phyloP scores from a whole-genome alignment of 176 grass and related monocot species.

The Rhynchospora tenuis region DNA sequence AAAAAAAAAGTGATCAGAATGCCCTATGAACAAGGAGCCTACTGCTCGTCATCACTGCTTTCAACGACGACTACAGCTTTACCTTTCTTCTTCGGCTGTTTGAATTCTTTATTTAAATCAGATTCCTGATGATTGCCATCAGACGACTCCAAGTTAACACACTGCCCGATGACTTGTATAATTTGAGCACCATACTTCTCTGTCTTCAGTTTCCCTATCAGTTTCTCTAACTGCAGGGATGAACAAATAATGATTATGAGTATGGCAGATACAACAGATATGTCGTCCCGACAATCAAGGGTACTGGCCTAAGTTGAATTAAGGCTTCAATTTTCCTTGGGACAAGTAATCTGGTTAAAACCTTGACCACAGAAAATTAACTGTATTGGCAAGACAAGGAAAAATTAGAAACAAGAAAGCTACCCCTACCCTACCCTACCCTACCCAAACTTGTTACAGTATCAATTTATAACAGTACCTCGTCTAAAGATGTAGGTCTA shows the following conservation, averaged over 20 bases:
- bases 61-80: constrained; percentile 51
- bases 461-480: constrained; percentile 35
- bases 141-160: constrained; percentile 10
- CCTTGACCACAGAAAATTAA: not conserved
- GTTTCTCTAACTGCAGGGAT: constrained; percentile 56
- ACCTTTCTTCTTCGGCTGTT: constrained; percentile 53
- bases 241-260: not conserved
- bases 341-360: not conserved
- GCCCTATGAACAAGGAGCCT: not conserved
- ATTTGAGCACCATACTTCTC: constrained; percentile 61
- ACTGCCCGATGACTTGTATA: constrained; percentile 43
- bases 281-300: constrained; percentile 7
- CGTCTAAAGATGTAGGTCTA: constrained; percentile 48
- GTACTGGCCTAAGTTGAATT: not conserved
- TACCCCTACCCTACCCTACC: not conserved
- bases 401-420: not conserved
- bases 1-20: not conserved
- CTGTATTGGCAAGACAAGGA: not conserved
- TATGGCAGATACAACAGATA: not conserved
- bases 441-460: not conserved
- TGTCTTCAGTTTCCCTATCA: constrained; percentile 81
- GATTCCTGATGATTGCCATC: not conserved
- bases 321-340: not conserved
- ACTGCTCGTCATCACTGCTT: constrained; percentile 56
- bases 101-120: constrained; percentile 26